phyloP scores from a whole-genome alignment of 75 land plant species.

The Pinus tabuliformis region DNA sequence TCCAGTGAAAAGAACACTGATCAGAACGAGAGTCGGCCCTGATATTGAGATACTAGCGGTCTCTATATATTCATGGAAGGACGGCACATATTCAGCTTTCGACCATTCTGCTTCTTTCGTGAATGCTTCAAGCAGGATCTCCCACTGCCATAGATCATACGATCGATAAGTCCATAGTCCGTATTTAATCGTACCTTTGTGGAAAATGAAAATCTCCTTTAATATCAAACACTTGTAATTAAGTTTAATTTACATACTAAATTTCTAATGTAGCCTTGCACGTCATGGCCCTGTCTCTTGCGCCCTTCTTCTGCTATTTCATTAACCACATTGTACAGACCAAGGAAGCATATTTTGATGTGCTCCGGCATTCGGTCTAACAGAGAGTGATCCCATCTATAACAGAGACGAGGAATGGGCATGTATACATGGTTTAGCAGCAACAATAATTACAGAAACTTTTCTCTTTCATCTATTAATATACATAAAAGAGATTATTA shows the following conservation, averaged over 20 bases:
- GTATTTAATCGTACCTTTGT: background rate
- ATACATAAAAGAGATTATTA: no score
- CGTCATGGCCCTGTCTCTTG: slow-evolving; percentile 7
- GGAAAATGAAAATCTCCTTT: background rate
- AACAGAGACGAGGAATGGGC: no score
- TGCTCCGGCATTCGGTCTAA: slow-evolving; percentile 7
- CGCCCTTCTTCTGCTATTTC: slow-evolving; percentile 12
- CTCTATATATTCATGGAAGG: slow-evolving; percentile 42
- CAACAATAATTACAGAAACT: background rate
- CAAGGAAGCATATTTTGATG: slow-evolving; percentile 7
- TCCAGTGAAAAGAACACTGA: no score
- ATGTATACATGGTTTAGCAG: background rate
- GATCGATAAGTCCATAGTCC: background rate
- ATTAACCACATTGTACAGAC: slow-evolving; percentile 2
- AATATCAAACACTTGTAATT: no score
- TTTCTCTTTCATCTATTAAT: background rate
- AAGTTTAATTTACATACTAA: no score
- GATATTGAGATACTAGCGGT: slow-evolving; percentile 32
- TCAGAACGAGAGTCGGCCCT: background rate
- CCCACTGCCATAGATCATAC: slow-evolving; percentile 32
- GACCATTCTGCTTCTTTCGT: slow-evolving; percentile 51
- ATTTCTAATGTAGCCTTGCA: slow-evolving; percentile 1
- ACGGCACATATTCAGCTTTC: slow-evolving; percentile 26
- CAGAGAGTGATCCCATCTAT: slow-evolving; percentile 33
- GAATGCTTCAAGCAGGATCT: slow-evolving; percentile 25